These are phyloP conservation scores for Leccinum subtestaceum DNA, from an alignment of 768 basidiomycete genomes.

Conservation along the genomic window DNA sequence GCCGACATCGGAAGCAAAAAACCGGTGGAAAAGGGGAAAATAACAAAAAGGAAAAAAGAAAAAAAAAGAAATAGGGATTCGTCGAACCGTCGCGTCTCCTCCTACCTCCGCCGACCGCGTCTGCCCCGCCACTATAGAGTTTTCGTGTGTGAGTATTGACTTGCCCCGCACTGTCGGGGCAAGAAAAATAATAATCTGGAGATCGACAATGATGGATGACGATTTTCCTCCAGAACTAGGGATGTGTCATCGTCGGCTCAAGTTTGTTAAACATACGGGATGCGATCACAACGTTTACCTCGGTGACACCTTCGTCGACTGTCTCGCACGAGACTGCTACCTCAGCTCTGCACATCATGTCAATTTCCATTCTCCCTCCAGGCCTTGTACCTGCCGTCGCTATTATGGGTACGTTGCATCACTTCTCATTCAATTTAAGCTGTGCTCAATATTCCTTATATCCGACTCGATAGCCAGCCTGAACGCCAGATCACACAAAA, in stretches of 20 bases:
- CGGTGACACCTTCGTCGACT: constrained; percentile 50
- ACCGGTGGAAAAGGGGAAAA: not conserved
- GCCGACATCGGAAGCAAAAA: constrained; percentile 12
- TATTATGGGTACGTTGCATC: constrained; percentile 47
- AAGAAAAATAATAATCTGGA: not conserved
- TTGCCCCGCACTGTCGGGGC: not conserved
- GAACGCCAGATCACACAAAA: constrained; percentile 45
- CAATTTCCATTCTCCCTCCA: constrained; percentile 37
- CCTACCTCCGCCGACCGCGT: constrained; percentile 1
- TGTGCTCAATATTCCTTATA: not conserved
- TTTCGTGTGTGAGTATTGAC: not conserved
- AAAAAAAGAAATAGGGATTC: not conserved
- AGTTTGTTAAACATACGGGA: constrained; percentile 44
- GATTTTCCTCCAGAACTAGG: constrained; percentile 3
- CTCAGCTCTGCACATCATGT: constrained; percentile 50
- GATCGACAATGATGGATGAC: not conserved
- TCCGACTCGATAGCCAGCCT: constrained; percentile 43
- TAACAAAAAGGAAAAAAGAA: not conserved
- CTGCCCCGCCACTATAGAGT: not conserved
- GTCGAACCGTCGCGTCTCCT: not conserved
- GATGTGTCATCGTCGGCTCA: constrained; percentile 68
- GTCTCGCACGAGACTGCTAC: constrained; percentile 41
- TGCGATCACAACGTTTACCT: constrained; percentile 57
- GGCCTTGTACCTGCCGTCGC: constrained; percentile 48
- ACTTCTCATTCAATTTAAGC: not conserved